Percentiles rank a stretch among this genome's conserved stretches.
These are phyloP conservation scores for Pisolithus microcarpus DNA, from an alignment of 768 basidiomycete species.

Conservation along the genomic window DNA sequence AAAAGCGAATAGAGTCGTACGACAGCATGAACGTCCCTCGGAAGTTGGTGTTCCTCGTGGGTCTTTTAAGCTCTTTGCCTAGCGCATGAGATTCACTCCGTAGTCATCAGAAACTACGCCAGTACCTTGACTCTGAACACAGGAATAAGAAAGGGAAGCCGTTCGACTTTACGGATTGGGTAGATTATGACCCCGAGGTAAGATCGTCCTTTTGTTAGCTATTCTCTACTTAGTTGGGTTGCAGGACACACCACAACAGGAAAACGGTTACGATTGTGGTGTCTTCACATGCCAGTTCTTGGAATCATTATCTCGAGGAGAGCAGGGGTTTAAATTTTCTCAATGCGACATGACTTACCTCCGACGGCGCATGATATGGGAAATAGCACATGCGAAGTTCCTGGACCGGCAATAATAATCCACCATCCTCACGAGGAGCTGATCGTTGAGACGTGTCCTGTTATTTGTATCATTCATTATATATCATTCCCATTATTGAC, in stretches of 20 bases:
- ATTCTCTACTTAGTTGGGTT: slow-evolving; percentile 4
- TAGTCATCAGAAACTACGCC: slow-evolving; percentile 50
- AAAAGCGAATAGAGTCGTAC: slow-evolving; percentile 89
- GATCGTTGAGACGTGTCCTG: background rate
- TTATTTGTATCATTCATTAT: background rate
- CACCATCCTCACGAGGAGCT: background rate
- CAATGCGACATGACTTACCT: slow-evolving; percentile 82
- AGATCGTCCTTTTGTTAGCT: slow-evolving; percentile 14
- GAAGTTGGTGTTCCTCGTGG: slow-evolving; percentile 58
- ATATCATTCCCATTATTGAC: background rate
- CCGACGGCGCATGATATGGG: slow-evolving; percentile 85
- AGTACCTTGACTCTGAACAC: slow-evolving; percentile 79
- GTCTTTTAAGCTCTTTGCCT: slow-evolving; percentile 11
- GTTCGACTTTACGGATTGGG: slow-evolving; percentile 84
- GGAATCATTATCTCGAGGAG: slow-evolving; percentile 72
- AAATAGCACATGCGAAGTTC: slow-evolving; percentile 64
- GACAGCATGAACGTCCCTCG: slow-evolving; percentile 81
- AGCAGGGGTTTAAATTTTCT: slow-evolving; percentile 68
- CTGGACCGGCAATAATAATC: slow-evolving; percentile 40
- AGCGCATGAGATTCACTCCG: background rate
- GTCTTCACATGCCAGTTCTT: slow-evolving; percentile 93
- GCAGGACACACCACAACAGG: slow-evolving; percentile 79
- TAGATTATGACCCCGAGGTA: slow-evolving; percentile 59
- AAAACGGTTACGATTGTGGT: slow-evolving; percentile 93
- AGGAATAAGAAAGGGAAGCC: slow-evolving; percentile 78